phyloP scores from a whole-genome alignment of 108 stramenopile genomes.

The Cyclotella kingstonii region DNA sequence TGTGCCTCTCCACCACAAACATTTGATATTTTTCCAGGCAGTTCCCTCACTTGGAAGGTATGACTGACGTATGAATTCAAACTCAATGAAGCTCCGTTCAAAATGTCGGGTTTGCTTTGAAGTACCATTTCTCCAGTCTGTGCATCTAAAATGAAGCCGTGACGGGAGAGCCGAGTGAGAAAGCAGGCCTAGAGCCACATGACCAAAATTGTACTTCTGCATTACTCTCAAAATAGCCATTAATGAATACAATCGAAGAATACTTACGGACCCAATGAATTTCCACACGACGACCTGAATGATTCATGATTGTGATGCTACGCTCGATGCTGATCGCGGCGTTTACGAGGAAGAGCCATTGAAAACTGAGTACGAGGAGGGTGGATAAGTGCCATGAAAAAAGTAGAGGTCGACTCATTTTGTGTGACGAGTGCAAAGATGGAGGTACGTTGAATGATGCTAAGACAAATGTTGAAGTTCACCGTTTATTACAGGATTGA shows the following conservation, averaged over 20 bases:
- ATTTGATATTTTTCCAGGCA: slow-evolving; percentile 48
- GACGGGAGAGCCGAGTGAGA: too few relatives aligned
- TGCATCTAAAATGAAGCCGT: too few relatives aligned
- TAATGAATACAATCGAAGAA: not conserved
- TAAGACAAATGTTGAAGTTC: too few relatives aligned
- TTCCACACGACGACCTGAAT: slow-evolving; percentile 53
- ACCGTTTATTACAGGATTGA: too few relatives aligned
- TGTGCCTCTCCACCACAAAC: slow-evolving; percentile 47
- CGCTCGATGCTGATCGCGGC: slow-evolving; percentile 7
- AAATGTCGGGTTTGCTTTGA: slow-evolving; percentile 53
- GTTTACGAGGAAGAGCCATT: not conserved
- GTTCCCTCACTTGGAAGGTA: slow-evolving; percentile 69
- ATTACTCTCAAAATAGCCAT: not conserved
- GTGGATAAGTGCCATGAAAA: too few relatives aligned
- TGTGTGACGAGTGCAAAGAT: too few relatives aligned
- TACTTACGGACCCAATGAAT: slow-evolving; percentile 60
- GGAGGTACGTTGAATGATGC: too few relatives aligned
- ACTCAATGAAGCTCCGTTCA: slow-evolving; percentile 47
- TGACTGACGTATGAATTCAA: slow-evolving; percentile 75
- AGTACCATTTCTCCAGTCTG: slow-evolving; percentile 42
- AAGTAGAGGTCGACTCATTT: too few relatives aligned
- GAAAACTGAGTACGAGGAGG: not conserved
- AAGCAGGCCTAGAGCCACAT: not conserved
- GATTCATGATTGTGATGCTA: slow-evolving; percentile 36
- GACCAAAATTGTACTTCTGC: not conserved